Evolutionary conservation across 805 yeast species (phyloP).

Genomic region (Komagataella ulmi): DNA sequence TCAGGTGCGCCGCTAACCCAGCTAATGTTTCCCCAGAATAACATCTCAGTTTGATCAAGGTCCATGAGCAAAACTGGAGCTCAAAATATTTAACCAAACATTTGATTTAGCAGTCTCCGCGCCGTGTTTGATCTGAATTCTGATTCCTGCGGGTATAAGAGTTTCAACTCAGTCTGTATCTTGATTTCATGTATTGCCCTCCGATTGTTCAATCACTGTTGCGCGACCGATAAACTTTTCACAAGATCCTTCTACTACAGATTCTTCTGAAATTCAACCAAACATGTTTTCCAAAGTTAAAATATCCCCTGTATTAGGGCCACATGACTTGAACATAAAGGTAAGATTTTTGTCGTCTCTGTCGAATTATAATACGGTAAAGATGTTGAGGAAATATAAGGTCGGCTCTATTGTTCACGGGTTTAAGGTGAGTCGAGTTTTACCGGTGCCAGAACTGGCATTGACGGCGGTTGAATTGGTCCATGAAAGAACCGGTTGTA

Average conservation of each 20-base stretch:
- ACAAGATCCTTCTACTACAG: neutral
- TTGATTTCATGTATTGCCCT: neutral
- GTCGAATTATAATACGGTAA: slow-evolving; percentile 1
- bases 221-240: neutral
- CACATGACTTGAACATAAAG: neutral
- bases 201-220: neutral
- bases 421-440: slow-evolving; percentile 47
- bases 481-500: slow-evolving; percentile 60
- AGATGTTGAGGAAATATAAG: slow-evolving; percentile 33
- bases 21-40: neutral
- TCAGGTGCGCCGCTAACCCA: neutral
- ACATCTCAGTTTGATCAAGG: neutral
- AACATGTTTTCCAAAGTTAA: neutral
- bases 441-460: slow-evolving; percentile 71
- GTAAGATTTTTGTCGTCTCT: neutral
- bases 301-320: neutral
- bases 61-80: too few species aligned
- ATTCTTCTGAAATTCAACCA: neutral
- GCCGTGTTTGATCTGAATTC: neutral
- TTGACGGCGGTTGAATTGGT: slow-evolving; percentile 62
- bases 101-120: neutral
- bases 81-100: too few species aligned
- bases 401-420: slow-evolving; percentile 54
- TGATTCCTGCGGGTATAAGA: neutral
- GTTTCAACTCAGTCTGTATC: neutral